These are phyloP conservation scores for Euphrasia arctica DNA, from an alignment of 305 asterid species.

Conservation along the genomic window DNA sequence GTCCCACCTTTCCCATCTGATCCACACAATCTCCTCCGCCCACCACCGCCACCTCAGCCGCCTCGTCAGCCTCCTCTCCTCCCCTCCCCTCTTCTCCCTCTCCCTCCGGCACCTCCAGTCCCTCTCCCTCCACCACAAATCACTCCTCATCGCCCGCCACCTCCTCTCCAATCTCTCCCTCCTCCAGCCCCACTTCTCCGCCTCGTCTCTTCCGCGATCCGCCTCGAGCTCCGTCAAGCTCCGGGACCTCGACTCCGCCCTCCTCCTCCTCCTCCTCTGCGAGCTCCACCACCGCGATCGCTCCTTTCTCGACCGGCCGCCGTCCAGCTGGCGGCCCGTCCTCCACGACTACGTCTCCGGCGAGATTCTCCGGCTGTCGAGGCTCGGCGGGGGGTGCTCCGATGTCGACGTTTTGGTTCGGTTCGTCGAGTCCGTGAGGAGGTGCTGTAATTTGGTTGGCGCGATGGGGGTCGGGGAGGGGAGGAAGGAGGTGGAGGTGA, in stretches of 20 bases:
- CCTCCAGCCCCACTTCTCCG: conserved; percentile 28
- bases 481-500: conserved; percentile 29
- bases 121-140: conserved; percentile 70
- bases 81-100: conserved; percentile 68
- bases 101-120: conserved; percentile 78
- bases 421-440: conserved; percentile 48
- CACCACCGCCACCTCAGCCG: conserved; percentile 65
- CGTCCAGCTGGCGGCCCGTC: conserved; percentile 43
- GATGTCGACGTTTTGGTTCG: conserved; percentile 37
- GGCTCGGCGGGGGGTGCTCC: conserved; percentile 40
- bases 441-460: conserved; percentile 54
- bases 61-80: conserved; percentile 62
- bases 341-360: conserved; percentile 39
- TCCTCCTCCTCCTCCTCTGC: conserved; percentile 73
- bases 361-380: conserved; percentile 36
- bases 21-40: conserved; percentile 59
- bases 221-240: conserved; percentile 34
- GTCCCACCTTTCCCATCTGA: conserved; percentile 48
- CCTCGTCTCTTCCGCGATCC: conserved; percentile 4
- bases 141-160: conserved; percentile 77
- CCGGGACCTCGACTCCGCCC: conserved; percentile 65
- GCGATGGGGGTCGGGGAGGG: conserved; percentile 42
- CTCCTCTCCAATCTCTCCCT: conserved; percentile 55
- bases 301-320: conserved; percentile 42
- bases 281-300: conserved; percentile 56